Evolutionary conservation across 1,284 basidiomycete species (phyloP).

Genomic region (Wolfiporia cocos): DNA sequence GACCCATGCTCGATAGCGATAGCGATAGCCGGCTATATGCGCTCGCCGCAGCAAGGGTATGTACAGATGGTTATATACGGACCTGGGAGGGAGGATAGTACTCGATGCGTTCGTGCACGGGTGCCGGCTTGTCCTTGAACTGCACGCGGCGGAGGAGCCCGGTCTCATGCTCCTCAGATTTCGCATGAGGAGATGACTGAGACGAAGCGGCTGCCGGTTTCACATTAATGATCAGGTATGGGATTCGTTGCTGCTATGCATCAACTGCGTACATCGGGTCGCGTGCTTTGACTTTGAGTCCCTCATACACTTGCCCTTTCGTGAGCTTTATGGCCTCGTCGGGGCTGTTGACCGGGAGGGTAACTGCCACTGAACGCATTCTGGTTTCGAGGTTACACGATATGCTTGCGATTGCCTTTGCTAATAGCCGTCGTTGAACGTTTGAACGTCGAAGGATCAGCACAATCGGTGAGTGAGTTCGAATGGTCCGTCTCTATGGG

Average conservation of each 20-base stretch:
- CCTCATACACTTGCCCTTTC: slow-evolving; percentile 5
- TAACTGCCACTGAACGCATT: slow-evolving; percentile 5
- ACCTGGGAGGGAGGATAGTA: slow-evolving; percentile 4
- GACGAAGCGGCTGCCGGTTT: slow-evolving; percentile 2
- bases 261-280: slow-evolving; percentile 5
- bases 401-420: no score
- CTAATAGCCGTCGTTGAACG: no score
- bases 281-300: slow-evolving; percentile 5
- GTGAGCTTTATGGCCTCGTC: slow-evolving; percentile 1
- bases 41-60: neutral
- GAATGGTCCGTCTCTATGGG: no score
- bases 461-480: no score
- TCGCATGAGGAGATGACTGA: slow-evolving; percentile 1
- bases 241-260: neutral
- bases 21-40: no score
- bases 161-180: slow-evolving; percentile 3
- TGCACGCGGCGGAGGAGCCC: slow-evolving; percentile 5
- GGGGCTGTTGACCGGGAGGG: slow-evolving; percentile 3
- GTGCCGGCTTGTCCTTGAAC: slow-evolving; percentile 3
- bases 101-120: slow-evolving; percentile 4
- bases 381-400: no score
- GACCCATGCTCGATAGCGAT: no score
- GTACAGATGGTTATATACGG: neutral
- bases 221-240: neutral
- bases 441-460: no score